Base-by-base conservation (phyloP, 805 yeast species). In the Komagataella phaffii region DNA sequence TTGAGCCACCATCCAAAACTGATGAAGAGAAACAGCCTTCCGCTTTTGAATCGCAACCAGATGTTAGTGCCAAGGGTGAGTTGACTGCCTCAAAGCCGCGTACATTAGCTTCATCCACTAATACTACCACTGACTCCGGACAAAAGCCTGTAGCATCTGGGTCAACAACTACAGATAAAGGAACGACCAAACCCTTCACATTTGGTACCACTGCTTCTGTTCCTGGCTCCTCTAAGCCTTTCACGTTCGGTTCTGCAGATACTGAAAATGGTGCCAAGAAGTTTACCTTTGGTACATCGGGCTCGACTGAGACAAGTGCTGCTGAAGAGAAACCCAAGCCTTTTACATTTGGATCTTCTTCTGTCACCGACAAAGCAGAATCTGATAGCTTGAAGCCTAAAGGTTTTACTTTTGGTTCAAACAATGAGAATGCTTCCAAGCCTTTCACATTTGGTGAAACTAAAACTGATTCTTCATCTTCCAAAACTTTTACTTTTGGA, bases 401-500 rank as follows among this genome's bases (percentile, higher is more conserved):
- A 24, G 36, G 59, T 18, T 65, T 65, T 54, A 47, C 57, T 17
- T 66, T 64, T 53, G 62, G 61, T 14, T 47, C 51, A 1, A 6
- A 49, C 3, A 49, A 47, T 4, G 56, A 54, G 45, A 56, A 60
- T 3, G 14, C 12, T 24, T 23, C 51, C 14, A 47, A 48, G 18
- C 54, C 59, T 19, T 58, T 59, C 52, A 53, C 55, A 17, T 61
- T 64, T 53, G 65, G 60, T 3, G 24, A 56, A 7, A 46, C 56
- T 3, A 18, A 53, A 3, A 44, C 54, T 12, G 17, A 53, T 6
- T 50, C 52, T 18, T 50, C 58, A 43, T 53, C 50, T 14, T 47
- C 58, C 19, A 44, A 53, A 43, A 49, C 59, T 18, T 62, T 62
- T 46, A 53, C 64, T 23, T 67, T 66, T 48, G 63, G 62, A 45